Evolutionary conservation across 176 grass and related monocot genomes (phyloP).

Genomic region (Panicum miliaceum): DNA sequence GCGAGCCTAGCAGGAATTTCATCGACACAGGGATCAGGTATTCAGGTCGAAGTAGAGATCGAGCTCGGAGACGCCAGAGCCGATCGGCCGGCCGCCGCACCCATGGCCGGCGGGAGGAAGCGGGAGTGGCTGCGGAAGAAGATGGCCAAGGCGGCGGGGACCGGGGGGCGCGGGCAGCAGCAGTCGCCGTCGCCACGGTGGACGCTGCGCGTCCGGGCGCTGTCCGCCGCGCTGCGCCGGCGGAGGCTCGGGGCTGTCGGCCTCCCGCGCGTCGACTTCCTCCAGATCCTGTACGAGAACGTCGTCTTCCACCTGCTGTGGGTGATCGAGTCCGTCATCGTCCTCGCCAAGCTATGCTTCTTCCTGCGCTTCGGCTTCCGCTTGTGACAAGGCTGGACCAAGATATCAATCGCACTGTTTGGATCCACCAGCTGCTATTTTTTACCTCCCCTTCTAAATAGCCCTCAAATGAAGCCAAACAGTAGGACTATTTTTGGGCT

Average conservation of each 20-base stretch:
- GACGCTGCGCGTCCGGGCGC: conserved; percentile 27
- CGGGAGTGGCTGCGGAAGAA: conserved; percentile 54
- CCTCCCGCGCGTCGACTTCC: conserved; percentile 29
- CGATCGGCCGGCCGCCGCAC: neutral
- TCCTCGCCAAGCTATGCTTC: conserved; percentile 58
- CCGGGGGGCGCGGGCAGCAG: neutral
- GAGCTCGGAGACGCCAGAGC: neutral
- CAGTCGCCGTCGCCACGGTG: neutral
- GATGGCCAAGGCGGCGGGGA: conserved; percentile 2
- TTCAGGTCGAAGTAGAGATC: neutral
- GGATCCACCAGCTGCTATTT: too few species aligned
- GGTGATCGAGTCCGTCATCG: conserved; percentile 53
- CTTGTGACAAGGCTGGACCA: neutral
- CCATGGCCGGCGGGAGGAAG: conserved; percentile 46
- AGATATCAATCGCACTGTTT: too few species aligned
- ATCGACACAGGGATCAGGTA: neutral
- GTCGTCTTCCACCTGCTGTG: conserved; percentile 53
- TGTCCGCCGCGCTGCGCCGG: conserved; percentile 36
- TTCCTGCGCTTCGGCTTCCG: conserved; percentile 59
- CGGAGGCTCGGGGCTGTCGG: conserved; percentile 2
- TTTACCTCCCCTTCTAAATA: too few species aligned
- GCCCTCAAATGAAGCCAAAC: too few species aligned
- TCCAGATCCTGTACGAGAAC: conserved; percentile 40
- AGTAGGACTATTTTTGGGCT: too few species aligned
- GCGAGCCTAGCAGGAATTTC: neutral